phyloP scores from a whole-genome alignment of 331 rosid species.

The Phaseolus coccineus region DNA sequence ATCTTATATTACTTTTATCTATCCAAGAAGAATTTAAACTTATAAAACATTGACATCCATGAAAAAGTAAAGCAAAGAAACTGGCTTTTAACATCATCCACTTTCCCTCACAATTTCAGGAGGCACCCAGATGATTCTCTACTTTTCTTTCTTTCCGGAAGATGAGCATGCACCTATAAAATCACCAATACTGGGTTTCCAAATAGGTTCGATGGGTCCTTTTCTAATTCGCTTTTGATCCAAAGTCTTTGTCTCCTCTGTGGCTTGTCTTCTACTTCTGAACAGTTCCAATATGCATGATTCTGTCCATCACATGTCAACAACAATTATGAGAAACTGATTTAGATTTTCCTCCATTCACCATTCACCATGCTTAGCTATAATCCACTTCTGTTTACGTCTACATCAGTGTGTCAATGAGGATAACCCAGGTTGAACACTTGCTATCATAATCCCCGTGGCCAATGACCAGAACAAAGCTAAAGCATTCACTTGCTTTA shows the following conservation, averaged over 20 bases:
- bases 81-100: not conserved
- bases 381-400: constrained; percentile 20
- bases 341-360: not conserved
- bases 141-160: not conserved
- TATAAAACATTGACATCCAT: no score
- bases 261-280: constrained; percentile 30
- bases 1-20: no score
- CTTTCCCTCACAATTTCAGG: not conserved
- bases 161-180: constrained; percentile 7
- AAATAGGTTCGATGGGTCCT: not conserved
- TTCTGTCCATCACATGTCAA: constrained; percentile 9
- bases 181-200: not conserved
- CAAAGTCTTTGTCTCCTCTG: constrained; percentile 35
- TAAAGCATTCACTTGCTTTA: no score
- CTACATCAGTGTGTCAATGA: not conserved
- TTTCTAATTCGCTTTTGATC: not conserved
- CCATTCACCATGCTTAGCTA: constrained; percentile 32
- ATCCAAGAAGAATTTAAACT: no score
- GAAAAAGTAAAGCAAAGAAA: not conserved
- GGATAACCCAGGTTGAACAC: not conserved
- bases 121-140: not conserved
- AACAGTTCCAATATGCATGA: constrained; percentile 28
- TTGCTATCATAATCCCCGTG: no score
- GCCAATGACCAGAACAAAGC: no score
- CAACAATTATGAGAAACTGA: not conserved